phyloP scores from a whole-genome alignment of 495 filamentous ascomycete genomes.

The Jackrogersella multiformis region DNA sequence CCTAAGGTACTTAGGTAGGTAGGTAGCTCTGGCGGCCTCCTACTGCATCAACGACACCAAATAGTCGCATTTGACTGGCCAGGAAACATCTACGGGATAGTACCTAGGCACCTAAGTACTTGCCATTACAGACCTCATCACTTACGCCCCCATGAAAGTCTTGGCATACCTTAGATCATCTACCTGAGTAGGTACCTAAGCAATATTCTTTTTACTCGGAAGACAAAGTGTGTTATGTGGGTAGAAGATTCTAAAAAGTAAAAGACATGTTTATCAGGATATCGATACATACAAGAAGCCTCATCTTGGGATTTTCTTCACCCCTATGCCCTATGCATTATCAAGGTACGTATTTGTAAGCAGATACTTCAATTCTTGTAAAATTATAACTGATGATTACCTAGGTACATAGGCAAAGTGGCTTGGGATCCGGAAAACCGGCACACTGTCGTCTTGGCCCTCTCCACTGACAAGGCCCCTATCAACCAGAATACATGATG shows the following conservation, averaged over 20 bases:
- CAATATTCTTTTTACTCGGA: conserved; percentile 16
- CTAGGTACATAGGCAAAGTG: not conserved
- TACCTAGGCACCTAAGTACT: no score
- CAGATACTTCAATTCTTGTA: not conserved
- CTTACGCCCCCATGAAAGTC: conserved; percentile 18
- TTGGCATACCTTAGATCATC: conserved; percentile 29
- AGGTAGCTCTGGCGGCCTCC: conserved; percentile 4
- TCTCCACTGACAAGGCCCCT: conserved; percentile 41
- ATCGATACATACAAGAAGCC: not conserved
- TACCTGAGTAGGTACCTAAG: no score
- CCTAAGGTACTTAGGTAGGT: no score
- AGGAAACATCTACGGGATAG: conserved; percentile 30
- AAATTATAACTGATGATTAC: not conserved
- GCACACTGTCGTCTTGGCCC: conserved; percentile 39
- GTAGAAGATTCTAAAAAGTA: not conserved
- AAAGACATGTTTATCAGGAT: not conserved
- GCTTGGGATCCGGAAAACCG: conserved; percentile 37
- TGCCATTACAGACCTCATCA: conserved; percentile 31
- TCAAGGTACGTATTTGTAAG: not conserved
- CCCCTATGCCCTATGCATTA: no score
- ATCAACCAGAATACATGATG: conserved; percentile 29
- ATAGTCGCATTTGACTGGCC: no score
- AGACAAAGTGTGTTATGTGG: not conserved
- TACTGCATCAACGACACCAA: no score
- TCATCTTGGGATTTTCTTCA: not conserved